phyloP scores from a whole-genome alignment of 768 basidiomycete genomes.

The Trametes punicea region DNA sequence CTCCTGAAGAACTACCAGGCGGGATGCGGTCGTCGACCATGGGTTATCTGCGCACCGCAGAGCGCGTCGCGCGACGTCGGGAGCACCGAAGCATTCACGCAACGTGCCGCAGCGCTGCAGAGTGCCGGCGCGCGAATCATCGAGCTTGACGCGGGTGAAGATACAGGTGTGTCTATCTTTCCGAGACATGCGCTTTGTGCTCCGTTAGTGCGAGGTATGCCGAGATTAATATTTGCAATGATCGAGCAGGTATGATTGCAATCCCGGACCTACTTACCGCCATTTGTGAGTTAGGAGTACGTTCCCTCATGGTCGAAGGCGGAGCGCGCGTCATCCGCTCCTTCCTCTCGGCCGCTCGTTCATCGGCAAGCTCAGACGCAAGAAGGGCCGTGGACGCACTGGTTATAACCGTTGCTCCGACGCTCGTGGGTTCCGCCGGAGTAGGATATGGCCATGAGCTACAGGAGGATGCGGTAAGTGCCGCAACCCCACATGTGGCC shows the following conservation, averaged over 20 bases:
- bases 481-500: constrained; percentile 30
- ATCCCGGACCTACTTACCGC: constrained; percentile 48
- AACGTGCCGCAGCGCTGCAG: constrained; percentile 46
- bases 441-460: constrained; percentile 47
- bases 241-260: constrained; percentile 36
- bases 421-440: constrained; percentile 73
- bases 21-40: constrained; percentile 64
- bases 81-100: constrained; percentile 29
- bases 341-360: constrained; percentile 45
- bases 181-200: background rate
- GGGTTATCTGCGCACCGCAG: constrained; percentile 55
- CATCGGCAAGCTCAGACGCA: background rate
- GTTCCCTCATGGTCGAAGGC: constrained; percentile 93
- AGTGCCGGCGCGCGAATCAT: constrained; percentile 66
- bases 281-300: constrained; percentile 55
- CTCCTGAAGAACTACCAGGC: constrained; percentile 61
- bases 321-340: constrained; percentile 80
- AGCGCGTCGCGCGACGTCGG: constrained; percentile 9
- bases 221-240: background rate
- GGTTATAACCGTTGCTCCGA: constrained; percentile 84
- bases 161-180: constrained; percentile 19
- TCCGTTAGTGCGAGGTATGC: background rate
- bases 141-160: constrained; percentile 36
- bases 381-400: constrained; percentile 56
- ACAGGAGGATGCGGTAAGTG: constrained; percentile 21